These are phyloP conservation scores for Chytriomyces sp. DNA, from an alignment of 192 early-diverging fungal species.

Conservation along the genomic window DNA sequence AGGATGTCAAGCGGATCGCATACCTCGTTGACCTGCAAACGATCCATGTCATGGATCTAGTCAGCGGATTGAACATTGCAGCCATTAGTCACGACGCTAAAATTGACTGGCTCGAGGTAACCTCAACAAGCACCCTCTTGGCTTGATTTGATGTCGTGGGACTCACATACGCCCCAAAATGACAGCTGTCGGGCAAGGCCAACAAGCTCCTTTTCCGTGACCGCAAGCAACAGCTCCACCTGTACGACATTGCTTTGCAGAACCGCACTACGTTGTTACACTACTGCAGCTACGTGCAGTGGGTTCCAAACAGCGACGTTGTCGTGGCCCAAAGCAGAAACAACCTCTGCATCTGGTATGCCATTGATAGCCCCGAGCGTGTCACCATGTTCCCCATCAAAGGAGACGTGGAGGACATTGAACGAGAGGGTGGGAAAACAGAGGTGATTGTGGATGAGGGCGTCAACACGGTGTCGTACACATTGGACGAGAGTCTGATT, in stretches of 20 bases:
- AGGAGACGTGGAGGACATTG: slow-evolving; percentile 69
- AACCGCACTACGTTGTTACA: slow-evolving; percentile 54
- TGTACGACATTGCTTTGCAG: slow-evolving; percentile 56
- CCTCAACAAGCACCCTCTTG: too few species aligned
- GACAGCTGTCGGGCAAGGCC: slow-evolving; percentile 65
- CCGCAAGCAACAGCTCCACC: slow-evolving; percentile 59
- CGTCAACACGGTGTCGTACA: slow-evolving; percentile 68
- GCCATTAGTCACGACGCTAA: slow-evolving; percentile 57
- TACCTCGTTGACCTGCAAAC: slow-evolving; percentile 66
- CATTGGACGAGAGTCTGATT: slow-evolving; percentile 67
- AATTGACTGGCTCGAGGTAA: slow-evolving; percentile 67
- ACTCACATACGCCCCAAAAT: too few species aligned
- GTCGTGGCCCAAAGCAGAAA: slow-evolving; percentile 62
- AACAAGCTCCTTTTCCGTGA: slow-evolving; percentile 66
- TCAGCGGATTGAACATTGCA: slow-evolving; percentile 44
- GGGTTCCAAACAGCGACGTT: slow-evolving; percentile 68
- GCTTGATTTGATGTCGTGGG: too few species aligned
- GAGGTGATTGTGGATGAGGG: slow-evolving; percentile 71
- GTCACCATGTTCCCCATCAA: slow-evolving; percentile 71
- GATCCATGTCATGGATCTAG: slow-evolving; percentile 60
- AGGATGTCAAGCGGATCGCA: slow-evolving; percentile 60
- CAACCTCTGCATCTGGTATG: slow-evolving; percentile 70
- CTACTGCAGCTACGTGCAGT: slow-evolving; percentile 68
- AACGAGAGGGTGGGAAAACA: slow-evolving; percentile 59
- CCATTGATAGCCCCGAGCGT: slow-evolving; percentile 63